Evolutionary conservation across 2,329 filamentous ascomycete genomes (phyloP).

Genomic region (Ceratocystis albifundus): DNA sequence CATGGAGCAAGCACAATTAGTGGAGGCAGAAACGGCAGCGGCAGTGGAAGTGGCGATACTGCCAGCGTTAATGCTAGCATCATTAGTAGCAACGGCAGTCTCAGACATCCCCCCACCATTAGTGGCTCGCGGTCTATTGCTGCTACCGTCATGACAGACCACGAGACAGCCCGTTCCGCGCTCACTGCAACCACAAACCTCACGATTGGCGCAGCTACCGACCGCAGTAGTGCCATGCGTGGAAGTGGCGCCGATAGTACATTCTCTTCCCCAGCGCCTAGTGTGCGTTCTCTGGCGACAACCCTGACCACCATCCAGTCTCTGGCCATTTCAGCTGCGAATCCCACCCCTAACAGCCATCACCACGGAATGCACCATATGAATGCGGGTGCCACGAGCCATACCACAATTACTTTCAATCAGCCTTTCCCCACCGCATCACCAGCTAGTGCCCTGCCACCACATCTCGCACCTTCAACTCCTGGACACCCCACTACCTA

Average conservation of each 20-base stretch:
- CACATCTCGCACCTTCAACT: slow-evolving; percentile 49
- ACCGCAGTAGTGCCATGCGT: slow-evolving; percentile 37
- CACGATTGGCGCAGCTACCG: slow-evolving; percentile 54
- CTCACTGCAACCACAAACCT: slow-evolving; percentile 58
- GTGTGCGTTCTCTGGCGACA: slow-evolving; percentile 67
- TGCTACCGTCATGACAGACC: slow-evolving; percentile 73
- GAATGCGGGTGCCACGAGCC: slow-evolving; percentile 34
- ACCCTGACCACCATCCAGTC: slow-evolving; percentile 81
- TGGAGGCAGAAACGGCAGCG: slow-evolving; percentile 33
- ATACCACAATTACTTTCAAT: slow-evolving; percentile 42
- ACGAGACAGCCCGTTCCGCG: slow-evolving; percentile 59
- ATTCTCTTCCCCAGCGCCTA: slow-evolving; percentile 73
- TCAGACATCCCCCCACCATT: slow-evolving; percentile 43
- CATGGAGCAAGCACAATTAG: slow-evolving; percentile 38
- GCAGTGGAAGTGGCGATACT: slow-evolving; percentile 14
- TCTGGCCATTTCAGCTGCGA: slow-evolving; percentile 30
- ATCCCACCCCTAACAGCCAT: slow-evolving; percentile 33
- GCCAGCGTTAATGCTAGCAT: slow-evolving; percentile 22
- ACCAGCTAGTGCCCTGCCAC: slow-evolving; percentile 60
- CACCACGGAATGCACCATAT: slow-evolving; percentile 31
- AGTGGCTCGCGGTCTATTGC: slow-evolving; percentile 54
- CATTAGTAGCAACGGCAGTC: slow-evolving; percentile 16
- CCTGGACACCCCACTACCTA: slow-evolving; percentile 56
- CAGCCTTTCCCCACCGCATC: slow-evolving; percentile 53
- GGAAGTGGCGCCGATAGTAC: slow-evolving; percentile 59